Evolutionary conservation across 805 yeast species (phyloP), one percentile per base, ranked within the genome.

Genomic region (Kuraishia ogatae): DNA sequence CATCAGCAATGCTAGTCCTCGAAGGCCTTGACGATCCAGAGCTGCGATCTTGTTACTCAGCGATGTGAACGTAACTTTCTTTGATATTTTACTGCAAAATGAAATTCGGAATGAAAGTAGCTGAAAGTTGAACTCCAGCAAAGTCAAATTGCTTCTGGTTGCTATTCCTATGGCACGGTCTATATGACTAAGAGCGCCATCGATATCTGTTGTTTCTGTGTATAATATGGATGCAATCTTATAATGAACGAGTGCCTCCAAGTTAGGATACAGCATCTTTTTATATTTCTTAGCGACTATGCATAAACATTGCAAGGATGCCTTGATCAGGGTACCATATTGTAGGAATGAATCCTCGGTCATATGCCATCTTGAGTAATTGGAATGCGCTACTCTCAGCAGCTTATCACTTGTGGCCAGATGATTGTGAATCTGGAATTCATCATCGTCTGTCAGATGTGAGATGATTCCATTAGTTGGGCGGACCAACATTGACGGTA

Each of bases 151-250:
- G 57, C 68, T 68, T 53, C 74, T 61, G 3, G 60, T 57, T 5
- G 74, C 62, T 2, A 73, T 55, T 0, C 65, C 51, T 1, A 71
- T 61, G 1, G 76, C 70, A 53, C 60, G 61, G 63, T 57, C 71
- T 29, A 60, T 69, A 65, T 64, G 72, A 11, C 69, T 71, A 17
- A 75, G 75, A 0, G 84, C 83, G 46, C 66, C 58, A 28, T 71
- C 71, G 19, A 66, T 58, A 57, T 73, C 71, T 2, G 64, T 64
- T 0, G 83, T 79, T 55, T 80, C 84, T 24, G 57, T 57, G 51
- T 71, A 68, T 53, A 73, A 68, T 2, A 77, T 51, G 13, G 61
- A 61, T 0, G 80, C 73, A 10, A 79, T 58, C 48, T 67, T 67
- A 53, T 69, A 72, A 48, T 69, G 67, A 0, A 76, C 59, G 1